Evolutionary conservation across 2,329 filamentous ascomycete species (phyloP).

Genomic region (Didymella sp.): DNA sequence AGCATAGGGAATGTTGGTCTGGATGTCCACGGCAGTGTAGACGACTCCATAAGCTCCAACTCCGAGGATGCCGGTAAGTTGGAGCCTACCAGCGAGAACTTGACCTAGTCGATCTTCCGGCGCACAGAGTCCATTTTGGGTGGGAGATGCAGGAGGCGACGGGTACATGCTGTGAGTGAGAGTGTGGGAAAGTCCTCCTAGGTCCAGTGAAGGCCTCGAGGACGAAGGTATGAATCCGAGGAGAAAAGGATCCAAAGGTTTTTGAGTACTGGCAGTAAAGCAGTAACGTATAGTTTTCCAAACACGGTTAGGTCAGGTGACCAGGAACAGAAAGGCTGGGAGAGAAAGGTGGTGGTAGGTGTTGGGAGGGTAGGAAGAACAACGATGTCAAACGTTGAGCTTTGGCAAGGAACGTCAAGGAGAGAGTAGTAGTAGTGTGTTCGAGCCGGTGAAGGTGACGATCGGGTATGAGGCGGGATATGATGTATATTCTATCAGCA

Average conservation of each 20-base stretch:
- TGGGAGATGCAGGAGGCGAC: conserved; percentile 59
- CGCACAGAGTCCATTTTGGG: conserved; percentile 52
- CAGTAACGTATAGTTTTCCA: conserved; percentile 23
- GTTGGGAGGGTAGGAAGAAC: conserved; percentile 21
- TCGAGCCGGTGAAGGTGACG: conserved; percentile 23
- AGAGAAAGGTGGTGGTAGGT: conserved; percentile 17
- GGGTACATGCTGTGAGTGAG: conserved; percentile 54
- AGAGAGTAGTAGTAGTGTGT: conserved; percentile 29
- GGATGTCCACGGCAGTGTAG: conserved; percentile 85
- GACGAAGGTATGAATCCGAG: conserved; percentile 38
- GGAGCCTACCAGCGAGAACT: conserved; percentile 80
- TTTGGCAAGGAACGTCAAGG: conserved; percentile 31
- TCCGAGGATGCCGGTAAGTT: conserved; percentile 84
- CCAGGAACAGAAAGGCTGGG: conserved; percentile 16
- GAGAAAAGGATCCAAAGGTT: conserved; percentile 16
- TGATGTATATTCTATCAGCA: conserved; percentile 48
- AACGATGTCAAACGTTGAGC: conserved; percentile 23
- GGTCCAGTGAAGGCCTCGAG: conserved; percentile 53
- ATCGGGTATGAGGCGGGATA: conserved; percentile 44
- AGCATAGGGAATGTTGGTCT: conserved; percentile 82
- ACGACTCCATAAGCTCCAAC: conserved; percentile 97
- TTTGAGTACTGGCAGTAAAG: conserved; percentile 17
- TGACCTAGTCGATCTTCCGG: conserved; percentile 88
- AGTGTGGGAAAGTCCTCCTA: conserved; percentile 42
- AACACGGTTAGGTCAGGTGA: conserved; percentile 33